Evolutionary conservation across 768 basidiomycete species (phyloP).

Genomic region (Mycena olivaceomarginata): DNA sequence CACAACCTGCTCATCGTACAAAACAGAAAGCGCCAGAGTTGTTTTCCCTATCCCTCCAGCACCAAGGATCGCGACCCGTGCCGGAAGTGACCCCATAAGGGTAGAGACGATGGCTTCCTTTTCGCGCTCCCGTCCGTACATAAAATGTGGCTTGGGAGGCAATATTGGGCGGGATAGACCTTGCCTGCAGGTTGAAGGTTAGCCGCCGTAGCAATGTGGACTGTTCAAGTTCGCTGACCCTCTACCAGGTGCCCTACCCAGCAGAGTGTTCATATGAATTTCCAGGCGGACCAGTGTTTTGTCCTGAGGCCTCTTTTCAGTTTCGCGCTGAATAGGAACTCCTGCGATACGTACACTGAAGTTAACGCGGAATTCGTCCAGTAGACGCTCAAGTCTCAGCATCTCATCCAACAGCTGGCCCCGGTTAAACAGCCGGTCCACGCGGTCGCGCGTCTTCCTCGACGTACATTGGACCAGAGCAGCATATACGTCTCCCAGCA

Average conservation of each 20-base stretch:
- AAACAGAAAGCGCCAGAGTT: conserved; percentile 36
- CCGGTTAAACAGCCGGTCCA: conserved; percentile 40
- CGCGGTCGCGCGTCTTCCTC: conserved; percentile 32
- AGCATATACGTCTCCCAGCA: conserved; percentile 31
- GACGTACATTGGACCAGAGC: conserved; percentile 41
- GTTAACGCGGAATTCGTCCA: conserved; percentile 45
- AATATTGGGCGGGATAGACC: conserved; percentile 30
- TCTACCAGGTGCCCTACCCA: conserved; percentile 23
- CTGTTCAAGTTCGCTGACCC: conserved; percentile 25
- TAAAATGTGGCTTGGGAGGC: conserved; percentile 39
- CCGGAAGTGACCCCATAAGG: conserved; percentile 26
- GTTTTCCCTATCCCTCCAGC: conserved; percentile 43
- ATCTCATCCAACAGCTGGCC: conserved; percentile 41
- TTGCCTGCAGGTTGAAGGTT: conserved; percentile 20
- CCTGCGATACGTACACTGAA: conserved; percentile 35
- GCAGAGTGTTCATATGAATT: conserved; percentile 42
- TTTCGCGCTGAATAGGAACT: neutral
- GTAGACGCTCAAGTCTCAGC: conserved; percentile 42
- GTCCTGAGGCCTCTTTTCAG: conserved; percentile 26
- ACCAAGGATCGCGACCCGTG: conserved; percentile 41
- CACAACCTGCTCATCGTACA: conserved; percentile 33
- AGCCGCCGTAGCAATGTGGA: neutral
- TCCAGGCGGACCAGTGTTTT: conserved; percentile 41
- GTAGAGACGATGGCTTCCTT: conserved; percentile 31
- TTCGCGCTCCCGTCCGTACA: conserved; percentile 43